phyloP scores from a whole-genome alignment of 2,329 filamentous ascomycete species.

The Pyricularia grisea region DNA sequence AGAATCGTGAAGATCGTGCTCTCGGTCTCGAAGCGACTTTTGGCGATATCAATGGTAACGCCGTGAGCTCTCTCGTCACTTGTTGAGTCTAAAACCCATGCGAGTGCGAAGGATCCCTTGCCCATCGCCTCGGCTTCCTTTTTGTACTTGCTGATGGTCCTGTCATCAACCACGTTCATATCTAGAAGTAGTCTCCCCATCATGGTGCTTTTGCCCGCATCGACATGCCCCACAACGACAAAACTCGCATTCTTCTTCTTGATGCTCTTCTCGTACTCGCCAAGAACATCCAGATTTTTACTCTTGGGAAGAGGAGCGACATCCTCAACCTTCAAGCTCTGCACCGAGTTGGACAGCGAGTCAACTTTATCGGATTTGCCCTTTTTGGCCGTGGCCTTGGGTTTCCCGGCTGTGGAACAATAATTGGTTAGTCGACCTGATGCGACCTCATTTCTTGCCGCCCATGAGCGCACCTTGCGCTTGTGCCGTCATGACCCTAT shows the following conservation, averaged over 20 bases:
- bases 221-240: slow-evolving; percentile 92
- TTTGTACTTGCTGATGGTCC: slow-evolving; percentile 79
- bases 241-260: slow-evolving; percentile 80
- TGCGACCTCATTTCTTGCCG: slow-evolving; percentile 37
- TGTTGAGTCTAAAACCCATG: slow-evolving; percentile 93
- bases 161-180: slow-evolving; percentile 76
- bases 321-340: slow-evolving; percentile 34
- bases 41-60: slow-evolving; percentile 94
- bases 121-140: slow-evolving; percentile 86
- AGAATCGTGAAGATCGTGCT: slow-evolving; percentile 85
- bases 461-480: slow-evolving; percentile 69
- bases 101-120: slow-evolving; percentile 90
- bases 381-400: slow-evolving; percentile 28
- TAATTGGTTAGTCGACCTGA: slow-evolving; percentile 22
- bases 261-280: slow-evolving; percentile 66
- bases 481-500: slow-evolving; percentile 79
- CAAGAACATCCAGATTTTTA: slow-evolving; percentile 78
- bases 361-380: slow-evolving; percentile 17
- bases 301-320: slow-evolving; percentile 46
- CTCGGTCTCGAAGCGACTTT: slow-evolving; percentile 86
- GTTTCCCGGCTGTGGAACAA: slow-evolving; percentile 38
- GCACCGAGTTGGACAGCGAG: slow-evolving; percentile 24
- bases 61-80: slow-evolving; percentile 82
- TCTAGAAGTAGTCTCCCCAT: slow-evolving; percentile 94
- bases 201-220: slow-evolving; percentile 93